Evolutionary conservation across 352 stramenopile genomes (phyloP).

Genomic region (Phytophthora ramorum): DNA sequence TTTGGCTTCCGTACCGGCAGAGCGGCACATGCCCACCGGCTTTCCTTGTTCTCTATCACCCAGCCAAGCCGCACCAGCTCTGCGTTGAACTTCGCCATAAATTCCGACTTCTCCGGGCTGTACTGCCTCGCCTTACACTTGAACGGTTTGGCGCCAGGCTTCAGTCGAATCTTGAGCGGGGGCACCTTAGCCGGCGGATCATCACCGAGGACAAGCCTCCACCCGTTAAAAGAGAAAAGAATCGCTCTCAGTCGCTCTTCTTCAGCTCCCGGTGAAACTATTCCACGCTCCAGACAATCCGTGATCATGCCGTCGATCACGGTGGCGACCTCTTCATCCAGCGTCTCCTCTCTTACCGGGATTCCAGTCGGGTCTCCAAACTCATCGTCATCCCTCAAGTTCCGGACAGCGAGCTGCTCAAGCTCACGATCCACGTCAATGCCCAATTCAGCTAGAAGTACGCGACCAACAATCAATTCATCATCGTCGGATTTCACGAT

Average conservation of each 20-base stretch:
- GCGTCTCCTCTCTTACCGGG: background rate
- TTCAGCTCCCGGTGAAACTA: background rate
- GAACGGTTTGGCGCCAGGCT: slow-evolving; percentile 4
- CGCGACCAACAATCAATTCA: slow-evolving; percentile 1
- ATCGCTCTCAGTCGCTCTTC: background rate
- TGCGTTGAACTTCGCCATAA: slow-evolving; percentile 1
- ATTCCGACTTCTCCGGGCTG: slow-evolving; percentile 5
- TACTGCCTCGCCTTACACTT: slow-evolving; percentile 12
- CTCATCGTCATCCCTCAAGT: background rate
- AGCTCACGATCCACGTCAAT: slow-evolving; percentile 19
- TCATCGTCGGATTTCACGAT: slow-evolving; percentile 12
- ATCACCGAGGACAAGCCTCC: slow-evolving; percentile 1
- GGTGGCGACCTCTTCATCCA: background rate
- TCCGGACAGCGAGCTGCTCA: background rate
- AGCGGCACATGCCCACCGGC: slow-evolving; percentile 3
- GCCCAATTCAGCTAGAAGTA: slow-evolving; percentile 1
- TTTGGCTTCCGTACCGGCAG: slow-evolving; percentile 1
- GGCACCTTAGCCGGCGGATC: slow-evolving; percentile 6
- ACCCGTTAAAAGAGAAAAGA: background rate
- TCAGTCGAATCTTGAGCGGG: slow-evolving; percentile 8
- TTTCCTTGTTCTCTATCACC: slow-evolving; percentile 7
- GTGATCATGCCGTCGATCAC: background rate
- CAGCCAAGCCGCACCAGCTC: background rate
- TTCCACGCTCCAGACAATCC: background rate
- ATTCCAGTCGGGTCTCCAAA: slow-evolving; percentile 5